phyloP scores from a whole-genome alignment of 768 basidiomycete species.

The Auricularia sp. region DNA sequence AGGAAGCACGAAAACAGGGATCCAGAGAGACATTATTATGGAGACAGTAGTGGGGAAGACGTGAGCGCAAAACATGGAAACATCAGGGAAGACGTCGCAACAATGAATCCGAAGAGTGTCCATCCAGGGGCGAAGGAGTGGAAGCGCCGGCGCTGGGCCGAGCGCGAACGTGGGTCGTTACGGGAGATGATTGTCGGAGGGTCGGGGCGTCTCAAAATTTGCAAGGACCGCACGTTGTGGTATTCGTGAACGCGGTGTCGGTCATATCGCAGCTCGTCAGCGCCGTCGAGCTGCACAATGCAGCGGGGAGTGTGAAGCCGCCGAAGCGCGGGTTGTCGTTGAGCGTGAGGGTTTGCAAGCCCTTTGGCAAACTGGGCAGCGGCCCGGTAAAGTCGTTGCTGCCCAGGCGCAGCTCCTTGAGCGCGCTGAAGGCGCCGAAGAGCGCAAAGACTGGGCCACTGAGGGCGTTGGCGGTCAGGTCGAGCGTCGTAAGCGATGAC shows the following conservation, averaged over 20 bases:
- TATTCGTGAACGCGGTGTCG: slow-evolving; percentile 1
- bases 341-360: slow-evolving; percentile 26
- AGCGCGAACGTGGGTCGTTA: not conserved
- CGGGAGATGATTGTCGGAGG: not conserved
- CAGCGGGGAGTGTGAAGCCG: slow-evolving; percentile 19
- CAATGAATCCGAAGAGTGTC: not conserved
- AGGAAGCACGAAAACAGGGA: not conserved
- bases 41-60: too few relatives aligned
- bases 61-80: not conserved
- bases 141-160: too few relatives aligned
- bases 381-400: slow-evolving; percentile 28
- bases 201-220: not conserved
- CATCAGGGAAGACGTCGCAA: not conserved
- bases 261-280: slow-evolving; percentile 18
- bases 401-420: slow-evolving; percentile 31
- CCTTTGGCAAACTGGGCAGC: slow-evolving; percentile 27
- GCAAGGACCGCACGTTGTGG: slow-evolving; percentile 6
- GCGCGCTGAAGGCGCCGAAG: slow-evolving; percentile 25
- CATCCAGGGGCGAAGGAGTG: not conserved
- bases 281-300: slow-evolving; percentile 19
- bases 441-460: slow-evolving; percentile 26
- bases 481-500: slow-evolving; percentile 26
- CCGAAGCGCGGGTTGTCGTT: slow-evolving; percentile 29
- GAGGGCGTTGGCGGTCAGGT: slow-evolving; percentile 32
- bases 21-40: too few relatives aligned